Conservation (phyloP, 306 rosid genomes). For the Corylus avellana region DNA sequence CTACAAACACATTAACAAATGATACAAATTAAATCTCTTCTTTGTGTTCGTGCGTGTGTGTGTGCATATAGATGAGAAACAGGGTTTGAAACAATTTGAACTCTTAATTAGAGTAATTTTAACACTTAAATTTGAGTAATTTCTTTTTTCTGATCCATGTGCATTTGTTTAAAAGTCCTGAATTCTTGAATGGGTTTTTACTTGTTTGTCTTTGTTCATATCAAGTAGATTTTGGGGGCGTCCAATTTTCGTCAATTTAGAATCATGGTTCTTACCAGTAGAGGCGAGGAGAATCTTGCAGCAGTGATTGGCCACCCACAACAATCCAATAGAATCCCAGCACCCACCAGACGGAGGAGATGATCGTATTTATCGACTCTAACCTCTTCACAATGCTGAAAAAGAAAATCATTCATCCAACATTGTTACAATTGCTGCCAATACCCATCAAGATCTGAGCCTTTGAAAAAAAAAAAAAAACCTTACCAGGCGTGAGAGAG, state of each 20-base stretch:
- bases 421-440: neutral
- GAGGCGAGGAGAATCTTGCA: constrained; percentile 82
- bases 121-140: no score
- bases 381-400: constrained; percentile 62
- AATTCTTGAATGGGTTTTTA: neutral
- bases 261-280: constrained; percentile 57
- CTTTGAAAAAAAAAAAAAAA: neutral
- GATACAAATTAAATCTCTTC: neutral
- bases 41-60: no score
- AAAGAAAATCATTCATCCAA: constrained; percentile 8
- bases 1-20: neutral
- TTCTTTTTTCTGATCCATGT: neutral
- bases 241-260: neutral
- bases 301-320: constrained; percentile 71
- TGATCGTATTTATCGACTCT: constrained; percentile 60
- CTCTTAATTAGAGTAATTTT: neutral
- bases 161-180: neutral
- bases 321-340: constrained; percentile 89
- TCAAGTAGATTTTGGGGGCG: no score
- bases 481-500: constrained; percentile 27
- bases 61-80: no score
- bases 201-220: neutral
- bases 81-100: neutral
- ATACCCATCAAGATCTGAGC: neutral
- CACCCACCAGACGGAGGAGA: constrained; percentile 85